A percentile compares a stretch with the other conserved stretches of the same genome.
phyloP scores from a whole-genome alignment of 148 eudicot species.

The Camellia lanceoleosa region DNA sequence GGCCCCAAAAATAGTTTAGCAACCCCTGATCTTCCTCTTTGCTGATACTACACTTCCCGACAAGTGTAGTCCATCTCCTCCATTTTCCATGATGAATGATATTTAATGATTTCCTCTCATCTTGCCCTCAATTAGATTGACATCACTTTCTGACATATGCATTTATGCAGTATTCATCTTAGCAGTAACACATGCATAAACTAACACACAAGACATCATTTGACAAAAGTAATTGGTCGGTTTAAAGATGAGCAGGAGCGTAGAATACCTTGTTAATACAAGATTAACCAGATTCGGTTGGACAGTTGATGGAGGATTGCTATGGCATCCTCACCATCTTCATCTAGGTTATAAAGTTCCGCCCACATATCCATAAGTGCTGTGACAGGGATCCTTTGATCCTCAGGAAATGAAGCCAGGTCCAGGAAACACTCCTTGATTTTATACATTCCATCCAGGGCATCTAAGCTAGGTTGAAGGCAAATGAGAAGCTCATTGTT shows the following conservation, averaged over 20 bases:
- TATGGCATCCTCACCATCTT: conserved; percentile 18
- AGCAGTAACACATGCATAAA: neutral
- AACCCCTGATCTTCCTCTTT: neutral
- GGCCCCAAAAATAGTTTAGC: no score
- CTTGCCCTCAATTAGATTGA: neutral
- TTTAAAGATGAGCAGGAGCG: neutral
- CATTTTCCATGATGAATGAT: neutral
- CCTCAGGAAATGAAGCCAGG: conserved; percentile 33
- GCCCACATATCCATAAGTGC: conserved; percentile 32
- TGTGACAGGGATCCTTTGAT: conserved; percentile 24
- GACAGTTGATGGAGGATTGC: conserved; percentile 21
- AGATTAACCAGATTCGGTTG: conserved; percentile 23
- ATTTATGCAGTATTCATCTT: neutral
- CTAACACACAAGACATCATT: neutral
- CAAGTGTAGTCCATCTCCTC: neutral
- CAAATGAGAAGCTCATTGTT: conserved; percentile 11
- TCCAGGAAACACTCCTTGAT: conserved; percentile 23
- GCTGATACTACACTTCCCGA: neutral
- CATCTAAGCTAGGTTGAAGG: conserved; percentile 24
- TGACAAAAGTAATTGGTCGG: neutral
- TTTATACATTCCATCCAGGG: conserved; percentile 13
- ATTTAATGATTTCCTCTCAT: neutral
- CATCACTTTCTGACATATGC: neutral
- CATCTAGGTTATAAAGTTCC: conserved; percentile 23
- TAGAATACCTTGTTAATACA: conserved; percentile 18